Conservation (phyloP, 441 rosid species). For the Pelargonium citronellum region DNA sequence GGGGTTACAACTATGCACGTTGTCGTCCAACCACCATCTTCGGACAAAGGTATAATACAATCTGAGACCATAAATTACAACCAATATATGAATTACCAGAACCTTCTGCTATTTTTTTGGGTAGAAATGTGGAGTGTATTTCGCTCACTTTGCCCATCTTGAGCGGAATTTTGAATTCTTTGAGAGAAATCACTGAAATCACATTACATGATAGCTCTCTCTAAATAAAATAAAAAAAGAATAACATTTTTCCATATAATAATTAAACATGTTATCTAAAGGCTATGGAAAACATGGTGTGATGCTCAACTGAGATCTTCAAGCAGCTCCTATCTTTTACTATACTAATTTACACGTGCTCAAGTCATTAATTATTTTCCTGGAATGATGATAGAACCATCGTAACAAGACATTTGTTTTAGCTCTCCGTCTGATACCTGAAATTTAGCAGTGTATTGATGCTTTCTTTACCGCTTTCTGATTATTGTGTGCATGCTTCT, state of each 20-base stretch:
- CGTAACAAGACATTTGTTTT: constrained; percentile 16
- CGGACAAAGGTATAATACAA: constrained; percentile 52
- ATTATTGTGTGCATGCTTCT: constrained; percentile 19
- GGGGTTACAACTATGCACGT: constrained; percentile 96
- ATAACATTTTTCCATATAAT: no score
- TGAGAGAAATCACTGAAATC: neutral
- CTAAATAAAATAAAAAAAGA: no score
- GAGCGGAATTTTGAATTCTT: neutral
- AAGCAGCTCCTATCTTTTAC: neutral
- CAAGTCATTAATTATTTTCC: constrained; percentile 1
- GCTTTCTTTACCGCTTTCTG: constrained; percentile 9
- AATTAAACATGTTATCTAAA: no score
- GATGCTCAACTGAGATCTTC: no score
- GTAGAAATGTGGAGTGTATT: neutral
- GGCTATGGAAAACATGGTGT: no score
- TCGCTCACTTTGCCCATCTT: neutral
- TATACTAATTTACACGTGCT: neutral
- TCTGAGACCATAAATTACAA: neutral
- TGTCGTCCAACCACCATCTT: constrained; percentile 70
- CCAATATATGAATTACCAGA: neutral
- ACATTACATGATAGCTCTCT: no score
- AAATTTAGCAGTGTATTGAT: constrained; percentile 14
- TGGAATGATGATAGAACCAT: neutral
- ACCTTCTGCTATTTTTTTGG: constrained; percentile 1
- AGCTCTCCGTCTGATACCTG: constrained; percentile 17